Base-by-base conservation (phyloP, 148 eudicot species). In the Euryodendron excelsum region DNA sequence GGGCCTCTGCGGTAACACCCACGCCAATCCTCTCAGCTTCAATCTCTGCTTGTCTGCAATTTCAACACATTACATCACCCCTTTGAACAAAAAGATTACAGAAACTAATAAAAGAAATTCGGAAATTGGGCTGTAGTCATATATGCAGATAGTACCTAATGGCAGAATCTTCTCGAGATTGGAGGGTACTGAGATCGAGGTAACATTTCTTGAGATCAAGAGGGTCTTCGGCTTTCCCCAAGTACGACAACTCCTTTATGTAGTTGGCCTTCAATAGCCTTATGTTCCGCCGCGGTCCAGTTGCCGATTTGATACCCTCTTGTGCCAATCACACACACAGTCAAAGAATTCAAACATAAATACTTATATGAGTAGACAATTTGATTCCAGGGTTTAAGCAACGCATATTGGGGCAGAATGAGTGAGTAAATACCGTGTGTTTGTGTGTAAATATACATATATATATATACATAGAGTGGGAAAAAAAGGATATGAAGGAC, bases 21-120 rank as follows among this genome's bases (percentile, higher is more conserved):
- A 93, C 97, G 6, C 98, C 99, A 63, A 96, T 90, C 90, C 97
- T 90, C 88, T 96, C 97, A 13, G 97, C 98, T 36, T 93, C 98
- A 63, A 87, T 77, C 89, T 93, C 99, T 10, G 98, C 99, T 84
- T 96, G 98, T 83, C 99, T 96, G 87, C 76, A 85, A 64, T 28
- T 45, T 47, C 77, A 69, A 20, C 63, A 44, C 34, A 81, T 53
- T 21, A 31, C 44, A 77, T n/a, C 50, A 56, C 39, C 58, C 53
- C 31, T 8, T 66, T 6, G 21, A 71, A 45, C 10, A 28, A 62
- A 37, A 37, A 31, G 45, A 41, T 31, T 37, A 39, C 20, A 72
- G 10, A 71, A 18, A 31, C 60, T 56, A 45, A 70, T 3, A 0
- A 64, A 39, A 18, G 27, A 41, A 78, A 21, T 66, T 3, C 21